A percentile compares a stretch with the other conserved stretches of the same genome.
These are phyloP conservation scores for Cladosporium sp. DNA, from an alignment of 2,329 filamentous ascomycete species.

Conservation along the genomic window DNA sequence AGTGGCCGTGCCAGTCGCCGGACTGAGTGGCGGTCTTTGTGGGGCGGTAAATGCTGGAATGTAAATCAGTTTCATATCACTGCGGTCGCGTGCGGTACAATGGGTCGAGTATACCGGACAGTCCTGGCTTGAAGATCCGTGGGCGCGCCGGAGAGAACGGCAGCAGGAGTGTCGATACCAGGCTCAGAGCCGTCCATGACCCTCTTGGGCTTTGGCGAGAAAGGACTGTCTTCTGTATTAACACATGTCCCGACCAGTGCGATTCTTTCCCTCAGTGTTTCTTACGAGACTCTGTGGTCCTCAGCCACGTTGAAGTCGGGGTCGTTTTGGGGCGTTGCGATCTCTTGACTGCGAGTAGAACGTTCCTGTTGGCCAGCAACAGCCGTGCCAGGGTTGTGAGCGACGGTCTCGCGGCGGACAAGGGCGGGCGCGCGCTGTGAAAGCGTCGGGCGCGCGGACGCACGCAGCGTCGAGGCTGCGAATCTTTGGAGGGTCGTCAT, in stretches of 20 bases:
- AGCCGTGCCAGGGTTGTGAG: slow-evolving; percentile 12
- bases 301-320: slow-evolving; percentile 76
- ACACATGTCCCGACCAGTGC: background rate
- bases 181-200: slow-evolving; percentile 90
- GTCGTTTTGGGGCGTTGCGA: too few relatives aligned
- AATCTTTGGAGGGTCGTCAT: slow-evolving; percentile 38
- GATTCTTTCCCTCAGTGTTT: slow-evolving; percentile 14
- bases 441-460: slow-evolving; percentile 26
- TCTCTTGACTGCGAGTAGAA: too few relatives aligned
- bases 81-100: background rate
- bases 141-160: slow-evolving; percentile 85
- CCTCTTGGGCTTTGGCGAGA: slow-evolving; percentile 82
- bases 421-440: slow-evolving; percentile 20
- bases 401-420: slow-evolving; percentile 11
- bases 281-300: slow-evolving; percentile 90
- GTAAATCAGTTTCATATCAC: slow-evolving; percentile 15
- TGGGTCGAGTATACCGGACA: slow-evolving; percentile 64
- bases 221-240: slow-evolving; percentile 55
- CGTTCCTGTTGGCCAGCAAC: slow-evolving; percentile 13
- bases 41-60: slow-evolving; percentile 77
- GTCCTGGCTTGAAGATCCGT: slow-evolving; percentile 89
- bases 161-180: slow-evolving; percentile 68
- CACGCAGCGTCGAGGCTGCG: slow-evolving; percentile 39
- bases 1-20: slow-evolving; percentile 73
- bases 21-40: slow-evolving; percentile 96